These are phyloP conservation scores for Perkinsus olseni DNA, from an alignment of 169 alveolate genomes.

Conservation along the genomic window DNA sequence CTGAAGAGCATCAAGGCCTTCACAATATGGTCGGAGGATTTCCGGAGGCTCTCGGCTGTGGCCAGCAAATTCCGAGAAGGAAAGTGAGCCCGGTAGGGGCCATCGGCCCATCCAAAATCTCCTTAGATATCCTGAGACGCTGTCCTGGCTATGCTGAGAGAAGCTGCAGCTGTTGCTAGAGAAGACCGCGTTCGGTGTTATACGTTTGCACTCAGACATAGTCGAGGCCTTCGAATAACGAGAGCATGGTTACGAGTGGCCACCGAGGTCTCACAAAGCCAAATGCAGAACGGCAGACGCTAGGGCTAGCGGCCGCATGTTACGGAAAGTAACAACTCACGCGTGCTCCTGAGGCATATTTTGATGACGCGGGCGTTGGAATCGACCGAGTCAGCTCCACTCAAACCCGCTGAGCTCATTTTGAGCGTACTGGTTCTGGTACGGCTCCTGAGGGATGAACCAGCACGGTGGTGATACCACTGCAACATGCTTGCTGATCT, in stretches of 20 bases:
- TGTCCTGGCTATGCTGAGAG: not conserved
- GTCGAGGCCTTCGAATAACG: not conserved
- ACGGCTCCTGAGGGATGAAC: too few species aligned
- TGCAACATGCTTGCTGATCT: too few species aligned
- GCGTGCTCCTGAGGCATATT: too few species aligned
- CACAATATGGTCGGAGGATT: not conserved
- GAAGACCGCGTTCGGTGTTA: not conserved
- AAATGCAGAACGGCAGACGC: not conserved
- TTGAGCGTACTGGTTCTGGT: too few species aligned
- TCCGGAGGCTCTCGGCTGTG: not conserved
- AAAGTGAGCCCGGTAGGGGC: not conserved
- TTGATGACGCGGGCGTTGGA: too few species aligned
- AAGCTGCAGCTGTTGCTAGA: not conserved
- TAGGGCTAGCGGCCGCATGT: not conserved
- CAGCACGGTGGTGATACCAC: too few species aligned
- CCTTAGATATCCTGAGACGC: not conserved
- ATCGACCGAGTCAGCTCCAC: too few species aligned
- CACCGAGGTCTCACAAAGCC: not conserved
- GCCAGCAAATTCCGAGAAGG: not conserved
- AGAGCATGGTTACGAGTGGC: not conserved
- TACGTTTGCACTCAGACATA: not conserved
- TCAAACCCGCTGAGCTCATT: too few species aligned
- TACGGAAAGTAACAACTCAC: not conserved
- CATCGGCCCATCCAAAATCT: too few species aligned
- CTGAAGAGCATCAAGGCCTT: not conserved